These are phyloP conservation scores for Chlamydomonas sp. DNA, from an alignment of 139 green algal species.

Conservation along the genomic window DNA sequence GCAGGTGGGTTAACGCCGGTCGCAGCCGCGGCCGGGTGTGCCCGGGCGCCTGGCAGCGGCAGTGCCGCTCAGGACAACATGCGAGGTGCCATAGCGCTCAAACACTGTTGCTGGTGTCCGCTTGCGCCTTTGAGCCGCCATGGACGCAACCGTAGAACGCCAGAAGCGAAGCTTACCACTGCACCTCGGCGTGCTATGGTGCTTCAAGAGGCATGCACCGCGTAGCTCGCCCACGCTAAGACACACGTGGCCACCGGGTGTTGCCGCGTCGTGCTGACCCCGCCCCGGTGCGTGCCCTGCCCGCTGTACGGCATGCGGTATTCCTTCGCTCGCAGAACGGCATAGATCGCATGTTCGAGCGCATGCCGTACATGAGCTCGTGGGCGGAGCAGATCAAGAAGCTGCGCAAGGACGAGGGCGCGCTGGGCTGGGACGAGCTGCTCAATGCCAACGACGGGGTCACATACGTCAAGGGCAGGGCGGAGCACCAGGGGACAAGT, in stretches of 20 bases:
- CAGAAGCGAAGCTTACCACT: not conserved
- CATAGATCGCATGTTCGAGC: slow-evolving; percentile 6
- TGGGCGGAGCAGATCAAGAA: slow-evolving; percentile 27
- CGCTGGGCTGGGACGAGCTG: slow-evolving; percentile 44
- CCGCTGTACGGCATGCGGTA: not conserved
- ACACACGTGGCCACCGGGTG: not conserved
- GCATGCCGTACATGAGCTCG: slow-evolving; percentile 11
- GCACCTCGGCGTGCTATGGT: not conserved
- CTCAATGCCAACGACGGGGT: slow-evolving; percentile 4
- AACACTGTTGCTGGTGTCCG: no score
- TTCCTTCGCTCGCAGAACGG: not conserved
- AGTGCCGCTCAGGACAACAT: no score
- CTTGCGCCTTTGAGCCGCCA: no score
- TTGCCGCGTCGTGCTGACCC: not conserved
- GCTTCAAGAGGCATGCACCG: not conserved
- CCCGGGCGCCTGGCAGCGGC: no score
- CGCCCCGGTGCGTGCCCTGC: not conserved
- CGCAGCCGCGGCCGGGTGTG: no score
- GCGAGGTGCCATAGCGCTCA: no score
- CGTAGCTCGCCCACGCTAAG: not conserved
- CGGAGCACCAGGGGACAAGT: slow-evolving; percentile 39
- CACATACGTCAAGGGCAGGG: slow-evolving; percentile 47
- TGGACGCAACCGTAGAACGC: no score
- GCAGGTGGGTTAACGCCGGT: no score
- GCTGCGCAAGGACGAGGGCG: slow-evolving; percentile 7